These are phyloP conservation scores for Nothophytophthora sp. DNA, from an alignment of 352 stramenopile genomes.

Conservation along the genomic window DNA sequence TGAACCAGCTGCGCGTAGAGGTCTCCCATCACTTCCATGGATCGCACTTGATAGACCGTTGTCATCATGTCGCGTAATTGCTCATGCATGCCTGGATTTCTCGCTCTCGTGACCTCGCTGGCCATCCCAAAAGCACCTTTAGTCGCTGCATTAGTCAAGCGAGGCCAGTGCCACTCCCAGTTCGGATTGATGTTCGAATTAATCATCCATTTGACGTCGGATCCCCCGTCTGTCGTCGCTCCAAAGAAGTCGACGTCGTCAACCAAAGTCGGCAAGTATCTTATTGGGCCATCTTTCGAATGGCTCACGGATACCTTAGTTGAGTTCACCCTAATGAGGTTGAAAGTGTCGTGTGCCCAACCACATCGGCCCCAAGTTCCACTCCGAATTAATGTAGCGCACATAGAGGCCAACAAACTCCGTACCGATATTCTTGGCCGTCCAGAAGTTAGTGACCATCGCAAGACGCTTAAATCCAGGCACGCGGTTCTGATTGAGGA, in stretches of 20 bases:
- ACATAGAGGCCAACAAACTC: neutral
- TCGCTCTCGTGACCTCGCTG: neutral
- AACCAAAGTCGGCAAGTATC: neutral
- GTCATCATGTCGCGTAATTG: neutral
- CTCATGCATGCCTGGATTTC: constrained; percentile 2
- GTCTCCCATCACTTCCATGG: neutral
- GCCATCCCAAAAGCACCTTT: constrained; percentile 2
- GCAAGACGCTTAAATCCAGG: neutral
- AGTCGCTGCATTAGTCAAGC: constrained; percentile 4
- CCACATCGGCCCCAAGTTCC: neutral
- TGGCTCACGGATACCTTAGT: neutral
- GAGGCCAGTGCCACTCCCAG: constrained; percentile 1
- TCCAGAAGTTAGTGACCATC: constrained; percentile 6
- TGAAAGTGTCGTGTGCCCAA: constrained; percentile 5
- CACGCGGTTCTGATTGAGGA: neutral
- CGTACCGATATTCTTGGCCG: neutral
- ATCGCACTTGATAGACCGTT: constrained; percentile 2
- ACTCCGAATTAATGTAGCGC: neutral
- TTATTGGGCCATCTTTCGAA: constrained; percentile 5
- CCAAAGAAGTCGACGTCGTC: constrained; percentile 1
- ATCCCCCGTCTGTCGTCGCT: neutral
- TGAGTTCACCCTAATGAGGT: neutral
- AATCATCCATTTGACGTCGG: constrained; percentile 4
- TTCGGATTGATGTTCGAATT: neutral
- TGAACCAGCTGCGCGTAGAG: constrained; percentile 1